Evolutionary conservation across 129 eudicot genomes (phyloP).

Genomic region (Erigeron canadensis): DNA sequence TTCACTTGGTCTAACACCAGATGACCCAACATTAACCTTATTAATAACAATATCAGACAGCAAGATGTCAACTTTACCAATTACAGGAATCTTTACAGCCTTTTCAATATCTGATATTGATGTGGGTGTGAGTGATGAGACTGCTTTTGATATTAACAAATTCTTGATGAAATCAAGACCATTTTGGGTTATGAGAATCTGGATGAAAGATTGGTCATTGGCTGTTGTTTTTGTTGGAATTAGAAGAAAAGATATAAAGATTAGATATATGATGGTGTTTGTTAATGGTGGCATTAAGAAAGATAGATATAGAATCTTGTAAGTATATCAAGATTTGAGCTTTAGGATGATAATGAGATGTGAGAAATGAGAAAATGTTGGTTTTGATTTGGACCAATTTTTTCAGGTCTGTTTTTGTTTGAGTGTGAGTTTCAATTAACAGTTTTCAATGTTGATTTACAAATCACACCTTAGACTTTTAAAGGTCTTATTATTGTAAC

Average conservation of each 20-base stretch:
- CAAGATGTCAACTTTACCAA: conserved; percentile 41
- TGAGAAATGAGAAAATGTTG: background rate
- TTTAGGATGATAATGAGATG: conserved; percentile 21
- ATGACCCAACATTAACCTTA: conserved; percentile 38
- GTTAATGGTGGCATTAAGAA: conserved; percentile 36
- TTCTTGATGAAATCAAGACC: conserved; percentile 60
- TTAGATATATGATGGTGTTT: conserved; percentile 5
- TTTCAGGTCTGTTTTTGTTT: background rate
- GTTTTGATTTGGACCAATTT: background rate
- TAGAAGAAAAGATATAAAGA: conserved; percentile 29
- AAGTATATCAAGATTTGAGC: conserved; percentile 24
- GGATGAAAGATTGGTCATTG: conserved; percentile 45
- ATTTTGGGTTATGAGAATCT: conserved; percentile 48
- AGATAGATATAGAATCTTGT: background rate
- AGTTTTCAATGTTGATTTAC: background rate
- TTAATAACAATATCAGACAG: conserved; percentile 47
- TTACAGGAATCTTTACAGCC: conserved; percentile 41
- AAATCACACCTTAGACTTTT: conserved; percentile 11
- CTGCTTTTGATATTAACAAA: conserved; percentile 40
- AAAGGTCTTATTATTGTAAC: no score
- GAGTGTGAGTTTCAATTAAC: background rate
- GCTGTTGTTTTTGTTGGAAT: conserved; percentile 33
- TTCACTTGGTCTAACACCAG: conserved; percentile 36
- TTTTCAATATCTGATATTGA: conserved; percentile 32
- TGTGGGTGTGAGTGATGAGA: conserved; percentile 47